These are phyloP conservation scores for Thermomucor indicae-seudaticae DNA, from an alignment of 371 early-diverging fungal genomes.

Conservation along the genomic window DNA sequence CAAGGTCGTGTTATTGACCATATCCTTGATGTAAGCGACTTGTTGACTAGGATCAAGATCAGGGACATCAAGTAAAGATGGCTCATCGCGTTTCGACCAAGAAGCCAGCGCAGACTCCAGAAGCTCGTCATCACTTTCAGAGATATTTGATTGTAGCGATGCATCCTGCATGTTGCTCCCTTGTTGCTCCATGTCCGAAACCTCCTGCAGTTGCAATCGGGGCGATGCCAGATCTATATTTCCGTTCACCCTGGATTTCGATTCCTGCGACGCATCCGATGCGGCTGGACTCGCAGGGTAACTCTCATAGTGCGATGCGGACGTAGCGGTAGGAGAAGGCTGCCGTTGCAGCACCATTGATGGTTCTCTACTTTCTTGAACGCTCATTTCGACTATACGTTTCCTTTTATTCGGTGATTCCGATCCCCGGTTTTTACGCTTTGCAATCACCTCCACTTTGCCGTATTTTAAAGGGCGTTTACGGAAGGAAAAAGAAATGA, in stretches of 20 bases:
- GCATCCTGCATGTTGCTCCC: too few species aligned
- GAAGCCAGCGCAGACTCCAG: constrained; percentile 1
- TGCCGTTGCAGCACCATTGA: background rate
- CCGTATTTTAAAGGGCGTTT: too few species aligned
- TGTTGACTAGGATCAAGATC: constrained; percentile 11
- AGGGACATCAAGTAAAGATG: constrained; percentile 3
- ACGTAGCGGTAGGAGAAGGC: background rate
- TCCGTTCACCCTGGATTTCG: too few species aligned
- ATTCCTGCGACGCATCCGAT: too few species aligned
- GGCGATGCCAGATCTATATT: too few species aligned
- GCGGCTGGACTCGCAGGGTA: background rate
- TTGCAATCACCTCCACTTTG: constrained; percentile 11
- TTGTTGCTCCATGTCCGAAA: too few species aligned
- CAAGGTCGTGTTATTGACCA: constrained; percentile 4
- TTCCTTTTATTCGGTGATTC: constrained; percentile 17
- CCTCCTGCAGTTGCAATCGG: too few species aligned
- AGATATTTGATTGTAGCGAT: background rate
- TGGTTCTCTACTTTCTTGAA: background rate
- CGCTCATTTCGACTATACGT: constrained; percentile 3
- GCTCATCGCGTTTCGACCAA: background rate
- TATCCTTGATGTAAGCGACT: constrained; percentile 6
- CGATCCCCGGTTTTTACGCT: constrained; percentile 13
- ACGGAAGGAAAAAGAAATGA: background rate
- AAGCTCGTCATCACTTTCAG: background rate
- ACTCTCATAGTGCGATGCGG: background rate